These are phyloP conservation scores for Amanita fuliginea DNA, from an alignment of 768 basidiomycete genomes.

Conservation along the genomic window DNA sequence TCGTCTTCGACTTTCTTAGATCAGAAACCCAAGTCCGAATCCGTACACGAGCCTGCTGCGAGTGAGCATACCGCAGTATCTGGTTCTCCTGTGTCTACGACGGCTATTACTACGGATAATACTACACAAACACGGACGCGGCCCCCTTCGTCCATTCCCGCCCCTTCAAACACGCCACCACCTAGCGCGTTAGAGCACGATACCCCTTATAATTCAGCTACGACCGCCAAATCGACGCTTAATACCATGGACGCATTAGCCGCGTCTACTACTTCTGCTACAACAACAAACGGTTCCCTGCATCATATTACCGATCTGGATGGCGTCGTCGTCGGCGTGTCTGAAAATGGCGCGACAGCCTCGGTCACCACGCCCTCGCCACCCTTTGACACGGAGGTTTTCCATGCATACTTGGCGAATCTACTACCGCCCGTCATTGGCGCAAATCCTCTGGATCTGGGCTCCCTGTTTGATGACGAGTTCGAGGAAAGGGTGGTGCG, in stretches of 20 bases:
- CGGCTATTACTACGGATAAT: too few relatives aligned
- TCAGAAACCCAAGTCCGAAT: not conserved
- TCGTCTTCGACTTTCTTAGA: not conserved
- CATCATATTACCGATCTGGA: conserved; percentile 2
- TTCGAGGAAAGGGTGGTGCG: conserved; percentile 68
- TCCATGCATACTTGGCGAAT: conserved; percentile 58
- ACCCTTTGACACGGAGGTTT: conserved; percentile 58
- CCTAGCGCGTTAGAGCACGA: not conserved
- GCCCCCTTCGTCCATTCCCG: not conserved
- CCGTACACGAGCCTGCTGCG: not conserved
- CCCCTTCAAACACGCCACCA: not conserved
- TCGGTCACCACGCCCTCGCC: conserved; percentile 5
- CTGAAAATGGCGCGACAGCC: conserved; percentile 1
- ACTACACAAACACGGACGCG: not conserved
- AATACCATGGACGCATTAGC: conserved; percentile 1
- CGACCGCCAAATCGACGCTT: not conserved
- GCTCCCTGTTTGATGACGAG: conserved; percentile 56
- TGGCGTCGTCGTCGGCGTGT: not conserved
- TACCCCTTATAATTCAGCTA: not conserved
- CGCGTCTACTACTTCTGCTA: too few relatives aligned
- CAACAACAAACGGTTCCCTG: conserved; percentile 1
- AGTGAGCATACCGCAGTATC: not conserved
- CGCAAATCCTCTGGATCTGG: conserved; percentile 53
- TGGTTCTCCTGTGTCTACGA: too few relatives aligned
- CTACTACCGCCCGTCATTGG: conserved; percentile 78